Conservation (phyloP, 164 flowering plant species). For the Vitis riparia region DNA sequence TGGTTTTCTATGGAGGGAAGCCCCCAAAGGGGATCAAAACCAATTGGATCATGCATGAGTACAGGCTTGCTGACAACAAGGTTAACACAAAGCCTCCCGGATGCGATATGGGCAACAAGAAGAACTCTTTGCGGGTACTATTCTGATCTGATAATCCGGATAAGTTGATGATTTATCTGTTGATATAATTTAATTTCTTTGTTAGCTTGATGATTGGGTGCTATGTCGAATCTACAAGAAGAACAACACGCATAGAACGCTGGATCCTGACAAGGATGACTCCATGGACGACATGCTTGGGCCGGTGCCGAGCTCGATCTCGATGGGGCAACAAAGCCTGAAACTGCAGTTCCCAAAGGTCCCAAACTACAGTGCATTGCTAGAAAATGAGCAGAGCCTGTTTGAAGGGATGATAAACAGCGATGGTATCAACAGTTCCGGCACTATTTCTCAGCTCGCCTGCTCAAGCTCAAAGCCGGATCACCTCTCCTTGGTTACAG, state of each 20-base stretch:
- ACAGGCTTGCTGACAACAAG: constrained; percentile 62
- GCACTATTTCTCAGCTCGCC: constrained; percentile 25
- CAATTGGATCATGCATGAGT: constrained; percentile 97
- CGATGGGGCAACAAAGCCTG: constrained; percentile 13
- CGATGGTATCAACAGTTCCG: constrained; percentile 15
- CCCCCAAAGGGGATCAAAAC: constrained; percentile 89
- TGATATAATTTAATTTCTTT: background rate
- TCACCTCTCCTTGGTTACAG: background rate
- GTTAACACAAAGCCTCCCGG: constrained; percentile 43
- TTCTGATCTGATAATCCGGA: background rate
- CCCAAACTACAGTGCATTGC: constrained; percentile 16
- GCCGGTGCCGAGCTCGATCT: constrained; percentile 31
- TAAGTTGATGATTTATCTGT: background rate
- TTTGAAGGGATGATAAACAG: constrained; percentile 38
- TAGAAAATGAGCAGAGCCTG: constrained; percentile 31
- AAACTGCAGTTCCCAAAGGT: constrained; percentile 11
- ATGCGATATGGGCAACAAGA: constrained; percentile 44
- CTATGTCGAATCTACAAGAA: constrained; percentile 95
- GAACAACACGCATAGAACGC: constrained; percentile 50
- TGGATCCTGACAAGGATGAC: constrained; percentile 59
- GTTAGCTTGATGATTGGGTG: constrained; percentile 95
- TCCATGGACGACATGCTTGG: constrained; percentile 55
- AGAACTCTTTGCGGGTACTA: constrained; percentile 72
- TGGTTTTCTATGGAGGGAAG: constrained; percentile 85
- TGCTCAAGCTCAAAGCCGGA: constrained; percentile 27